phyloP scores from a whole-genome alignment of 805 yeast genomes.

The Suhomyces canberraensis region DNA sequence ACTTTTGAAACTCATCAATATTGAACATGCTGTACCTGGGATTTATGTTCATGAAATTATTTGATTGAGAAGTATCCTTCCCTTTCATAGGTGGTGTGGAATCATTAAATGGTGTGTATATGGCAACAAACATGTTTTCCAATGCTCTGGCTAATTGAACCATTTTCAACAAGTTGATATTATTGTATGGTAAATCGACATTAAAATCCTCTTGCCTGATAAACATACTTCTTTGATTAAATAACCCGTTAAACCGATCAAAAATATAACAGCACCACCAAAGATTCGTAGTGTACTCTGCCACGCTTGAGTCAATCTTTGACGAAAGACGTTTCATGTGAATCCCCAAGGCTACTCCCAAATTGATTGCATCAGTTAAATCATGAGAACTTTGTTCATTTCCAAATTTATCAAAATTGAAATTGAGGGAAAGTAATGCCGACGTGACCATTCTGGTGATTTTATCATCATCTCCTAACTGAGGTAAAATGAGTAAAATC shows the following conservation, averaged over 20 bases:
- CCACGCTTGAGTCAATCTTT: constrained; percentile 8
- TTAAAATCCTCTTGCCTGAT: constrained; percentile 32
- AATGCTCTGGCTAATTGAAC: constrained; percentile 25
- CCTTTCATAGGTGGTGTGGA: background rate
- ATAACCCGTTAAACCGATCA: constrained; percentile 31
- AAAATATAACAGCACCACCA: constrained; percentile 36
- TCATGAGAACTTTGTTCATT: constrained; percentile 31
- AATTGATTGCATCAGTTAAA: constrained; percentile 25
- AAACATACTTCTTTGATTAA: constrained; percentile 25
- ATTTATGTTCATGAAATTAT: background rate
- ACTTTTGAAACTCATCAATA: constrained; percentile 22
- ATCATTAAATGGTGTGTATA: constrained; percentile 21
- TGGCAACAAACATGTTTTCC: constrained; percentile 22
- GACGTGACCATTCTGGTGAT: constrained; percentile 20
- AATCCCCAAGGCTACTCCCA: constrained; percentile 23
- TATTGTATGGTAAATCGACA: constrained; percentile 24
- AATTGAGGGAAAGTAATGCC: constrained; percentile 24
- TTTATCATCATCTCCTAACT: constrained; percentile 32
- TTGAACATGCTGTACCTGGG: constrained; percentile 18
- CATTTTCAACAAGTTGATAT: constrained; percentile 21
- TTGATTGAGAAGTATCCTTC: background rate
- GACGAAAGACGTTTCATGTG: constrained; percentile 21
- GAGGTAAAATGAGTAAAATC: constrained; percentile 22
- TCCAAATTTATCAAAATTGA: constrained; percentile 24
- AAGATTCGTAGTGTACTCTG: constrained; percentile 20